Evolutionary conservation across 768 basidiomycete genomes (phyloP), one percentile per base, ranked within the genome.

Genomic region (Lactarius evosmus): DNA sequence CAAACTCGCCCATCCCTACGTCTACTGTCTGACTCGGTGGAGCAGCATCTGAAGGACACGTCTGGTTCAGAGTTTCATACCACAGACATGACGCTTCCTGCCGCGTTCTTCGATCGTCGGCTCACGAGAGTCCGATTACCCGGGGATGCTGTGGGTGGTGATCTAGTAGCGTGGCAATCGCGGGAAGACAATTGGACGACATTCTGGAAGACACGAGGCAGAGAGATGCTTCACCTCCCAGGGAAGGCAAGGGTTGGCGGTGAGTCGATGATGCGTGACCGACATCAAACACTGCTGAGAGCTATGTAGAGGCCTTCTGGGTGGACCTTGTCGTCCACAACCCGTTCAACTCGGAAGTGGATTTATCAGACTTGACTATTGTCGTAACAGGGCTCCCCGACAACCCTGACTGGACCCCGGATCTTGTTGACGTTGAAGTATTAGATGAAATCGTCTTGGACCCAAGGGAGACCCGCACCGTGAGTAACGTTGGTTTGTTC

Each of bases 281-380:
- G 50, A 17, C 19, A 6, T 58, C 61, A 32, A 29, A 32, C 30
- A 57, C 63, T 53, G 63, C 36, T 63, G 67, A 53, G 60, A 56
- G 36, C 57, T 56, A 32, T 65, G 27, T 64, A 93, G 92, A 93
- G 73, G 74, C 76, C 2, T 91, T 93, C 69, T 92, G 87, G 86
- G 77, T 93, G 41, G 90, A 93, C 67, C 68, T 94, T 29, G 78
- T 78, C 6, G 55, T 94, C 63, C 78, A 75, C 53, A 94, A 94
- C 71, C 90, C 91, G 19, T 74, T 94, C 46, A 82, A 89, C 64
- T 79, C 87, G 7, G 90, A 91, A 57, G 79, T 94, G n/a, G 84
- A 79, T 56, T 71, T 94, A 27, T 79, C 84, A 0, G 80, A 87
- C 62, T 65, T 93, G 58, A 84, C 87, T 0, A 72, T 91, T 9